Evolutionary conservation across 345 rosid species (phyloP), one percentile per base, ranked within the genome.

Genomic region (Jatropha curcas): DNA sequence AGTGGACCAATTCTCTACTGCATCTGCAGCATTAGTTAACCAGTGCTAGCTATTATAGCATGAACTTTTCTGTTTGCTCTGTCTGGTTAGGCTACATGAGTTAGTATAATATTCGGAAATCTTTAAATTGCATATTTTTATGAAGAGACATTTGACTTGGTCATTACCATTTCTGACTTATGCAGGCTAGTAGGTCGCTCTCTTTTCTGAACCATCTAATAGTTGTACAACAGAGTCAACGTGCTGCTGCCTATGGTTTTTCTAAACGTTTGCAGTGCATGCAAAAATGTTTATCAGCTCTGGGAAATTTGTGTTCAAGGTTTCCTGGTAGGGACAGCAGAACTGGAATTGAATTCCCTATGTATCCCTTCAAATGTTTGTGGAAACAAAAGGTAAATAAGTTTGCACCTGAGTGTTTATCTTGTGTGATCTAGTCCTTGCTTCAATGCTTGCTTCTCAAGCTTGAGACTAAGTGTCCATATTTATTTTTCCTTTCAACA

Each of bases 351-450:
- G 80, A 73, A 45, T 85, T 80, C 75, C 77, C 79, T 68, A 84
- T 89, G 67, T 73, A 68, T 74, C 76, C 87, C 72, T 65, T 84
- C 51, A 81, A 80, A 60, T 86, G 91, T 79, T 53, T 92, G 85
- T 89, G 97, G 96, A 87, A 68, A 75, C 98, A 95, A 71, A 95
- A 95, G 92, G 99, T 89, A 71, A n/a, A n/a, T n/a, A n/a, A 28
- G 77, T 67, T 72, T 56, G 61, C 33, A 59, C 70, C 58, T 80
- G 68, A 30, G 37, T 72, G 58, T 31, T 22, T 63, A 14, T 39
- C 10, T 56, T 35, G 24, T 66, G 7, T 73, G 45, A 31, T 76
- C 27, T 12, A n/a, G 27, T n/a, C n/a, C n/a, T n/a, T n/a, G 33
- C 24, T n/a, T 48, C n/a, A n/a, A n/a, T 20, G 28, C 14, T 70